Base-by-base conservation (phyloP, 2,329 filamentous ascomycete species). In the Aspergillus sp. region DNA sequence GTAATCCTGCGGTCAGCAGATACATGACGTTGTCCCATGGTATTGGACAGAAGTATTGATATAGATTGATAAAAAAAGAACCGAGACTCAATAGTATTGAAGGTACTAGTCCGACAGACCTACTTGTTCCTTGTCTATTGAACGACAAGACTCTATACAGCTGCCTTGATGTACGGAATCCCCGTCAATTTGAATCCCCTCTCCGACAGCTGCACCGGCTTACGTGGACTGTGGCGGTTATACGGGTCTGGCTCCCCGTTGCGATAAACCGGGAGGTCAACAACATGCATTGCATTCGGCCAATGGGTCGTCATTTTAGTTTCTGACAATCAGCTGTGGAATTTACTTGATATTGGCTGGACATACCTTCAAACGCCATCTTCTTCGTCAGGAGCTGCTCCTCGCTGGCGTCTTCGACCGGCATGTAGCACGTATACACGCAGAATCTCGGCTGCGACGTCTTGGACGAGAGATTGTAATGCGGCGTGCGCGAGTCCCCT, bases 121-220 rank as follows among this genome's bases (percentile, higher is more conserved):
- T 21, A 21, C 21, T 21, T 21, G 1, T 21, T 21, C 3, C 3
- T 21, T 21, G 21, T 21, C 21, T 4, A 21, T 21, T 21, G 3
- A 21, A 21, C 21, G 21, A 21, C 1, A 4, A 21, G 21, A 21
- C 21, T 21, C 21, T 21, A 21, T 21, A 21, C 21, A 21, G 21
- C 21, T 21, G 21, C 21, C 33, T 47, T 21, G n/a, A 55, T 27
- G 23, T 55, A 55, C 9, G 53, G 53, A 59, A 82, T 79, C 2
- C 80, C 79, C 1, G 79, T 82, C 53, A 82, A 62, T 62, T 74
- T 79, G 63, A 76, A 79, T 1, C 73, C 75, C 19, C 77, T 62
- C 67, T 80, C 78, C 55, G 67, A 67, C 41, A 81, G 61, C 24
- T 77, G 74, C 3, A 76, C 62, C 0, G 78, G 78, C 60, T 70